Evolutionary conservation across 2,329 filamentous ascomycete genomes (phyloP).

Genomic region (Colletotrichum simmondsii): DNA sequence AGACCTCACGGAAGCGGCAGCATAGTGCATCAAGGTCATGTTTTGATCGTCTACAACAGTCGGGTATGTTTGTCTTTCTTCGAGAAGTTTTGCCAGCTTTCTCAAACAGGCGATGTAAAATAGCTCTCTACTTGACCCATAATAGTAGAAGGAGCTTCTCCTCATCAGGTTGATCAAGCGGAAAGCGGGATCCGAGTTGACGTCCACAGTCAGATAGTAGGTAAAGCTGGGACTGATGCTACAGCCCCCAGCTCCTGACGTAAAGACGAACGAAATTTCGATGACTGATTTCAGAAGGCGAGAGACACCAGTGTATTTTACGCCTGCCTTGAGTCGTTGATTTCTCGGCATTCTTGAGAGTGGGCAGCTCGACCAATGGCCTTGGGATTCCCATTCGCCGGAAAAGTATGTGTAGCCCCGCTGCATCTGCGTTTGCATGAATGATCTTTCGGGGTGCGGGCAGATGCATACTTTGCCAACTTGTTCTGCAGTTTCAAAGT

Average conservation of each 20-base stretch:
- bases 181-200: not conserved
- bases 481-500: fast-evolving
- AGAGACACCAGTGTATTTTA: not conserved
- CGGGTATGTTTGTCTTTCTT: not conserved
- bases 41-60: not conserved
- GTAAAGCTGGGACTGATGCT: not conserved
- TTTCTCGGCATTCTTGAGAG: not conserved
- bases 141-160: not conserved
- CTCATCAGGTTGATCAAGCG: not conserved
- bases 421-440: not conserved
- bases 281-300: not conserved
- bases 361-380: not conserved
- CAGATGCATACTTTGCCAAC: not conserved
- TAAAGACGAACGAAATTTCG: not conserved
- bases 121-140: not conserved
- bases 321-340: not conserved
- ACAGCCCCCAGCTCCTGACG: not conserved
- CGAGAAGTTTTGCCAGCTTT: not conserved
- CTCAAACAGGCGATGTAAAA: not conserved
- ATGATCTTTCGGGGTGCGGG: not conserved
- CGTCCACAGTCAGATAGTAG: not conserved
- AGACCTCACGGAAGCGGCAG: fast-evolving
- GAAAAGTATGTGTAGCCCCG: not conserved
- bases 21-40: not conserved
- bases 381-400: not conserved